Evolutionary conservation across 1,139 yeast species (phyloP).

Genomic region (Oligophagozyma castellii): DNA sequence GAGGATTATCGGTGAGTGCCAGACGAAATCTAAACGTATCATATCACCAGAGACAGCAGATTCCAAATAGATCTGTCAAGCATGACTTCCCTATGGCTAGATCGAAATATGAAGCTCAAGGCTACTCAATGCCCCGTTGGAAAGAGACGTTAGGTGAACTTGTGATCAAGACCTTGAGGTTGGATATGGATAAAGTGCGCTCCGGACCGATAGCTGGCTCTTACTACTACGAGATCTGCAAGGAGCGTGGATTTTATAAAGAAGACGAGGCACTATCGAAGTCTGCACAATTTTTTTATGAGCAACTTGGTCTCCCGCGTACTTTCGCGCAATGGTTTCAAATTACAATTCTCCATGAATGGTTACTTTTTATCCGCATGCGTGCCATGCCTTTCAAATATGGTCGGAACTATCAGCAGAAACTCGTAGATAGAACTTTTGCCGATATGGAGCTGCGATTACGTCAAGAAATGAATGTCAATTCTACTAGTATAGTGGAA

Average conservation of each 20-base stretch:
- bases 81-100: no score
- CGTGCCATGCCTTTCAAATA: slow-evolving; percentile 87
- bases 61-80: no score
- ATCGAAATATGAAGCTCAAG: no score
- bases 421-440: slow-evolving; percentile 77
- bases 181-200: slow-evolving; percentile 86
- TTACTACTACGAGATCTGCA: slow-evolving; percentile 73
- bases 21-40: no score
- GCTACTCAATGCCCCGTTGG: slow-evolving; percentile 51
- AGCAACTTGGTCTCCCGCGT: slow-evolving; percentile 65
- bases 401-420: slow-evolving; percentile 84
- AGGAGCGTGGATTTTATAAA: slow-evolving; percentile 65
- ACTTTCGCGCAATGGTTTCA: slow-evolving; percentile 94
- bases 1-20: no score
- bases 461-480: slow-evolving; percentile 72
- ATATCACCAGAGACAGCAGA: no score
- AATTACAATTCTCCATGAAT: slow-evolving; percentile 75
- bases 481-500: slow-evolving; percentile 73
- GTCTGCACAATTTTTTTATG: slow-evolving; percentile 61
- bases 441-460: slow-evolving; percentile 79
- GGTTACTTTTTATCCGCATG: slow-evolving; percentile 92
- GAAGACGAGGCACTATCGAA: slow-evolving; percentile 54
- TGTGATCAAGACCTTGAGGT: slow-evolving; percentile 47
- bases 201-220: slow-evolving; percentile 94
- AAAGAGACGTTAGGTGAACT: slow-evolving; percentile 61